Evolutionary conservation across 1,284 basidiomycete genomes (phyloP), one percentile per base, ranked within the genome.

Genomic region (Leccinum variabile): DNA sequence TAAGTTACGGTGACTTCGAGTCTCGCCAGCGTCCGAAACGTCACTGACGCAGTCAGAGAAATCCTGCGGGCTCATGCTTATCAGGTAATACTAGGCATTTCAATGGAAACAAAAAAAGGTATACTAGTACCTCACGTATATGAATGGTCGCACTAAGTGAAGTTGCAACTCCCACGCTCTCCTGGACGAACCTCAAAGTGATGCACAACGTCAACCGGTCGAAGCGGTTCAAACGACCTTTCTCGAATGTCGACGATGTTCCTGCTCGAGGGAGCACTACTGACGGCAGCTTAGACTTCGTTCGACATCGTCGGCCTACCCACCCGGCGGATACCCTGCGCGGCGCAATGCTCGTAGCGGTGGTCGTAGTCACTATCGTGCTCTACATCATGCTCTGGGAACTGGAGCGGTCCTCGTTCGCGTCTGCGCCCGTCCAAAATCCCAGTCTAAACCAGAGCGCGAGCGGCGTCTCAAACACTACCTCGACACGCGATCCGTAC

Each of bases 331-430:
- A 49, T 3, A 49, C 46, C 0, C 22, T 49, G 11, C 46, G 5
- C 14, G 46, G 10, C n/a, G 22, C 46, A 14, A 49, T 49, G 22
- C 22, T 49, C 22, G 1, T 49, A 25, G 22, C 46, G 2, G 46
- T 49, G 46, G 22, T 25, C n/a, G 46, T 49, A 25, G 18, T 49
- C 10, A 14, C 46, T 11, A 25, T 49, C 46, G 22, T 49, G 46
- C 46, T 49, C 46, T 49, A 49, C 22, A 25, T 25, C 46, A 49
- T 22, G 46, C 46, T 25, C 22, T 49, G 71, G 66, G 63, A 71
- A 16, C 22, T 72, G 22, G 66, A 72, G n/a, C 62, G 57, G 54
- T 52, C 60, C 5, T 63, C 67, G 14, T 63, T 61, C n/a, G n/a
- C 10, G 3, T 39, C 60, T 1, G 46, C 59, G 18, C 28, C 60